Conservation (phyloP, 2,329 filamentous ascomycete species). For the Cryphonectria radicalis region DNA sequence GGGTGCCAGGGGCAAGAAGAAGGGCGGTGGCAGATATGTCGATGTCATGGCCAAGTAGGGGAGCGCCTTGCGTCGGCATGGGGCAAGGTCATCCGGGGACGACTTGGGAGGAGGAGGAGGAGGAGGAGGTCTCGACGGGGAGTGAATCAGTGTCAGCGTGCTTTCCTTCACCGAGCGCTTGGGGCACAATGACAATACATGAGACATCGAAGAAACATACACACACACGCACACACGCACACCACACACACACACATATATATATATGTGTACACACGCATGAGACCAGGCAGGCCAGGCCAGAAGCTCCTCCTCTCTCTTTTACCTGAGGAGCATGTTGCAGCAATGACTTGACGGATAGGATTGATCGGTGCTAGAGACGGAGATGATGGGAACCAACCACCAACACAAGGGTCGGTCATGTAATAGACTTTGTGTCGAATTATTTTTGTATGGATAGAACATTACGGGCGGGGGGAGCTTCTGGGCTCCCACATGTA, state of each 20-base stretch:
- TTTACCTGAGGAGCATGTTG: not conserved
- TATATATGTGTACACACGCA: not conserved
- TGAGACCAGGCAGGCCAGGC: slow-evolving; percentile 3
- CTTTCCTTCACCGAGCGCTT: not conserved
- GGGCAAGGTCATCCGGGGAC: not conserved
- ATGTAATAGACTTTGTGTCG: slow-evolving; percentile 24
- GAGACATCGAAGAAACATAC: slow-evolving; percentile 6
- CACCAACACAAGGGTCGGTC: not conserved
- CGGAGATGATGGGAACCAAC: not conserved
- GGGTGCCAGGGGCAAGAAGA: slow-evolving; percentile 69
- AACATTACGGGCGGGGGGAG: not conserved
- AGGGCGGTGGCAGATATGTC: slow-evolving; percentile 75
- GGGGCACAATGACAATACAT: not conserved
- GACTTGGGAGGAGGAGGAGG: not conserved
- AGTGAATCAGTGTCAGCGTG: not conserved
- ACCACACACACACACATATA: not conserved
- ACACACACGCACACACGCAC: slow-evolving; percentile 1
- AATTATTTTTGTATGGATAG: slow-evolving; percentile 22
- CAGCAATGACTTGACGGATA: slow-evolving; percentile 4
- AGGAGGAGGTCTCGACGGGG: not conserved
- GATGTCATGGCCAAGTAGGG: slow-evolving; percentile 85
- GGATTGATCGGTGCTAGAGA: not conserved
- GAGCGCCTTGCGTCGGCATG: not conserved
- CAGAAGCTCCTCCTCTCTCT: not conserved
- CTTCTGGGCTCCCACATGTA: not conserved